phyloP scores from a whole-genome alignment of 2,329 filamentous ascomycete species.

The Ophiostoma sp. region DNA sequence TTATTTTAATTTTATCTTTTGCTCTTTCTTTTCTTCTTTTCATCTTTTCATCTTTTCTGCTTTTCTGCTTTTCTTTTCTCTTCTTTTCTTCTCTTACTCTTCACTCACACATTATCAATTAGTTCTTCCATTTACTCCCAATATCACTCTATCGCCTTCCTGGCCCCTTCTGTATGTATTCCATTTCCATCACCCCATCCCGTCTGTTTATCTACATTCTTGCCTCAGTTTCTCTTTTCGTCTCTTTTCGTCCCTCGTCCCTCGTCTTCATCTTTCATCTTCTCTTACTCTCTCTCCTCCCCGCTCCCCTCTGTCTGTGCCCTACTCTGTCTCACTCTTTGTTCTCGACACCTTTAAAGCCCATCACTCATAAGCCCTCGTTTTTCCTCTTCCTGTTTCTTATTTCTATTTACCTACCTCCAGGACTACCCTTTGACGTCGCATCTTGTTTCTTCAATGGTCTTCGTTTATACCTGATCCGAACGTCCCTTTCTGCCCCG shows the following conservation, averaged over 20 bases:
- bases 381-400: slow-evolving; percentile 4
- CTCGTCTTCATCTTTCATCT: background rate
- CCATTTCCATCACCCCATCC: background rate
- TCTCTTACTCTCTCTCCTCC: background rate
- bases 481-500: background rate
- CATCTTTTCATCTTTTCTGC: background rate
- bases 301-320: background rate
- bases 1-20: background rate
- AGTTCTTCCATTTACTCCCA: background rate
- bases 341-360: background rate
- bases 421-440: slow-evolving; percentile 9
- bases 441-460: slow-evolving; percentile 13
- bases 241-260: background rate
- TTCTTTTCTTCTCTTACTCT: background rate
- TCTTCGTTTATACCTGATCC: slow-evolving; percentile 14
- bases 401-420: background rate
- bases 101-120: background rate
- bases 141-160: background rate
- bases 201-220: slow-evolving; percentile 1
- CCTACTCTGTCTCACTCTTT: background rate
- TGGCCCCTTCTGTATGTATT: background rate
- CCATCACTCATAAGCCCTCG: background rate
- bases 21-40: background rate
- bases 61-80: background rate
- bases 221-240: slow-evolving; percentile 1